Conservation (phyloP, 2,329 filamentous ascomycete species). For the Alternaria triticina region DNA sequence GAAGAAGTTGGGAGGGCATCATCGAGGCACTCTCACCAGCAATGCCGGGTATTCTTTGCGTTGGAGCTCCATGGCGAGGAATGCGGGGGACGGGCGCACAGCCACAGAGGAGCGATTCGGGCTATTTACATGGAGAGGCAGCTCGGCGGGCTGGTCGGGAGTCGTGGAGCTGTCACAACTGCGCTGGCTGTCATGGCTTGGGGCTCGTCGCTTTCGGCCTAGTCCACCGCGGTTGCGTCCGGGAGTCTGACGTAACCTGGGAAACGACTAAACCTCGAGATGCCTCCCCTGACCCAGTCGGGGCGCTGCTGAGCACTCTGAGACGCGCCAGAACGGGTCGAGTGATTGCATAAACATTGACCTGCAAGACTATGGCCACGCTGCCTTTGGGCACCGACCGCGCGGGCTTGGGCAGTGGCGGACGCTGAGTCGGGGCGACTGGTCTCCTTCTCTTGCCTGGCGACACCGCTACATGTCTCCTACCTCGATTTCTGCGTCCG, state of each 20-base stretch:
- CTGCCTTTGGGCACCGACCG: conserved; percentile 4
- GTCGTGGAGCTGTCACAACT: conserved; percentile 41
- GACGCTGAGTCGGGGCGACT: conserved; percentile 10
- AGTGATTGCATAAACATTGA: neutral
- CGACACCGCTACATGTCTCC: conserved; percentile 4
- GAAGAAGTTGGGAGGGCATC: conserved; percentile 17
- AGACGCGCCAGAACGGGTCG: neutral
- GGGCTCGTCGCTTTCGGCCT: conserved; percentile 28
- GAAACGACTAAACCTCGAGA: conserved; percentile 2
- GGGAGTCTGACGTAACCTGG: conserved; percentile 27
- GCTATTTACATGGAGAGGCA: conserved; percentile 40
- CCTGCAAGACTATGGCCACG: neutral
- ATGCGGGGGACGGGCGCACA: conserved; percentile 30
- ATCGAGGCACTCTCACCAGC: conserved; percentile 68
- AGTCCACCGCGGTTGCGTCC: conserved; percentile 21
- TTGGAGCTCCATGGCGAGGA: conserved; percentile 65
- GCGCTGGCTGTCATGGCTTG: conserved; percentile 39
- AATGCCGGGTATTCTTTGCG: conserved; percentile 91
- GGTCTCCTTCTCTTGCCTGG: conserved; percentile 2
- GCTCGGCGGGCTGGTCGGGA: conserved; percentile 30
- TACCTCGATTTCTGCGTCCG: neutral
- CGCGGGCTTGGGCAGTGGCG: conserved; percentile 8
- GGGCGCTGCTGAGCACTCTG: neutral
- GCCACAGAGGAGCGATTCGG: conserved; percentile 28
- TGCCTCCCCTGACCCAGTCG: neutral